Percentiles rank a stretch among this genome's conserved stretches.
Evolutionary conservation across 352 stramenopile genomes (phyloP).

Genomic region (Pythium apleroticum): DNA sequence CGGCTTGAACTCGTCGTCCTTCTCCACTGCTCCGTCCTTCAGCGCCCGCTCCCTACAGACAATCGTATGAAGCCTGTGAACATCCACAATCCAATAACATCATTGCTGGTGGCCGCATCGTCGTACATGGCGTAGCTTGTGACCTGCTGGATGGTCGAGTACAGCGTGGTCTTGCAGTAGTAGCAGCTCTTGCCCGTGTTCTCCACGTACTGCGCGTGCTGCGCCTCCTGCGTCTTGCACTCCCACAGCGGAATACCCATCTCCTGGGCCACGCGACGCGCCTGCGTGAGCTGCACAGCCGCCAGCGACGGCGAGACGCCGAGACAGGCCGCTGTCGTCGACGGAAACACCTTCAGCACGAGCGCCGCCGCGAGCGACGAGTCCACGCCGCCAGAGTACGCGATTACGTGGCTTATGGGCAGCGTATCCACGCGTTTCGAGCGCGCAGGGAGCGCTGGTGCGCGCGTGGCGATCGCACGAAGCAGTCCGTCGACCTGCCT

Average conservation of each 20-base stretch:
- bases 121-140: slow-evolving; percentile 50
- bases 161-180: slow-evolving; percentile 98
- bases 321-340: slow-evolving; percentile 86
- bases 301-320: slow-evolving; percentile 92
- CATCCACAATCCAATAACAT: too few relatives aligned
- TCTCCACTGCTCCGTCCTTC: neutral
- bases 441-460: neutral
- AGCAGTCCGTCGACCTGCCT: slow-evolving; percentile 19
- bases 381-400: slow-evolving; percentile 96
- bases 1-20: slow-evolving; percentile 19
- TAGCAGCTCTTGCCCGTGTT: slow-evolving; percentile 96
- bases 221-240: slow-evolving; percentile 83
- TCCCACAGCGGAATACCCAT: slow-evolving; percentile 92
- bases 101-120: too few relatives aligned
- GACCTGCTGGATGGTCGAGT: slow-evolving; percentile 91
- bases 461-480: slow-evolving; percentile 16
- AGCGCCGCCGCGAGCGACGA: slow-evolving; percentile 93
- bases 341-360: slow-evolving; percentile 82
- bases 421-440: neutral
- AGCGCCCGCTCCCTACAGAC: slow-evolving; percentile 28
- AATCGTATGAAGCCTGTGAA: too few relatives aligned
- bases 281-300: slow-evolving; percentile 83
- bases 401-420: slow-evolving; percentile 72
- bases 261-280: slow-evolving; percentile 74
- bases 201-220: slow-evolving; percentile 88